Evolutionary conservation across 148 eudicot species (phyloP).

Genomic region (Rheum nobile): DNA sequence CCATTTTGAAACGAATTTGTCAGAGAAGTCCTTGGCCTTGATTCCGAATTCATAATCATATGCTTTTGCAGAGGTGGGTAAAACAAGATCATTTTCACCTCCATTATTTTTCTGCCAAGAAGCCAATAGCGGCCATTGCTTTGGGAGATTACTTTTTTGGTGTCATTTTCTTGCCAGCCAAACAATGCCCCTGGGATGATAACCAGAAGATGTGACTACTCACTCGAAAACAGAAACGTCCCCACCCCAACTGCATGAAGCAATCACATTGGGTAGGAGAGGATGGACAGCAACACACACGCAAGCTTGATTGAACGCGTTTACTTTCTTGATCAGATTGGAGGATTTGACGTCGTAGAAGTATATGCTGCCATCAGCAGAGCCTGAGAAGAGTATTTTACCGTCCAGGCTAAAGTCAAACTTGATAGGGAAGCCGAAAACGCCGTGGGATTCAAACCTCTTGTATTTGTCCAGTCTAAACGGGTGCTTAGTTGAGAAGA

Average conservation of each 20-base stretch:
- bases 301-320: conserved; percentile 56
- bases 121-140: not conserved
- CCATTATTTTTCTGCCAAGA: not conserved
- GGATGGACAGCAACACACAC: conserved; percentile 68
- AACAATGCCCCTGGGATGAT: not conserved
- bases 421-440: conserved; percentile 76
- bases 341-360: conserved; percentile 45
- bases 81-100: not conserved
- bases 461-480: conserved; percentile 72
- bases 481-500: conserved; percentile 62
- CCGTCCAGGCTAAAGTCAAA: conserved; percentile 64
- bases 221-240: conserved; percentile 31
- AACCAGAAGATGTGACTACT: conserved; percentile 8
- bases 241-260: conserved; percentile 52
- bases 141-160: not conserved
- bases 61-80: not conserved
- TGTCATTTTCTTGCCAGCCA: not conserved
- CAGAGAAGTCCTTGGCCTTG: not conserved
- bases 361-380: conserved; percentile 66
- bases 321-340: conserved; percentile 34
- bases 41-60: not conserved
- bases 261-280: conserved; percentile 43
- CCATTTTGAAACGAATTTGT: not conserved
- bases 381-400: conserved; percentile 58
- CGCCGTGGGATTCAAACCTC: conserved; percentile 60